phyloP scores from a whole-genome alignment of 2,329 filamentous ascomycete genomes.

The Pleurostoma richardsiae region DNA sequence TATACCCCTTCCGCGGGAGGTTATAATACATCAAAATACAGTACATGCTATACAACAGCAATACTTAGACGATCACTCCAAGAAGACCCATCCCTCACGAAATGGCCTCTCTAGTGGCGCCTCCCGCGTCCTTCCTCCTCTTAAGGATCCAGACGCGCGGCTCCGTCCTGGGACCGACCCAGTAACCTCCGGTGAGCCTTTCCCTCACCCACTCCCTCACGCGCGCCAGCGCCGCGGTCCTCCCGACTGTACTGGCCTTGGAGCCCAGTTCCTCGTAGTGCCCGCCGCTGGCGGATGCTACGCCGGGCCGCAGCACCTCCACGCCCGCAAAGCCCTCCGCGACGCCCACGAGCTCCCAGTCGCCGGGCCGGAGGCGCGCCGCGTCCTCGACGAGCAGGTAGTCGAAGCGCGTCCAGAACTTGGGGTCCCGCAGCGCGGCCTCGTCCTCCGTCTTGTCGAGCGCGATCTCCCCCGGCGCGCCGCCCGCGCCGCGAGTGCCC shows the following conservation, averaged over 20 bases:
- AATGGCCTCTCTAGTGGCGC: no score
- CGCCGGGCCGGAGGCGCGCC: conserved; percentile 35
- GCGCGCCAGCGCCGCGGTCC: conserved; percentile 31
- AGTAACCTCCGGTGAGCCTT: conserved; percentile 53
- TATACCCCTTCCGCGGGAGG: no score
- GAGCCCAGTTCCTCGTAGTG: conserved; percentile 13
- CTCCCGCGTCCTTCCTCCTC: conserved; percentile 11
- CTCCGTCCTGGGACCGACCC: conserved; percentile 58
- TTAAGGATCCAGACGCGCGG: conserved; percentile 48
- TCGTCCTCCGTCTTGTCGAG: conserved; percentile 62
- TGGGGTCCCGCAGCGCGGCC: conserved; percentile 33
- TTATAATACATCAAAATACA: no score
- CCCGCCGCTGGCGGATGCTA: conserved; percentile 12
- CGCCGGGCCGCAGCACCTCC: conserved; percentile 48
- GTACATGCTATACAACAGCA: no score
- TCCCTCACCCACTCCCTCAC: conserved; percentile 34
- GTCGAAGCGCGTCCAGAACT: conserved; percentile 61
- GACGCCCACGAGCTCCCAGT: conserved; percentile 52
- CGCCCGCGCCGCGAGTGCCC: conserved; percentile 1
- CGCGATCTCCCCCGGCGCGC: conserved; percentile 12
- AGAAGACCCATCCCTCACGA: no score
- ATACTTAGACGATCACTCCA: no score
- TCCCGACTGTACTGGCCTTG: conserved; percentile 34
- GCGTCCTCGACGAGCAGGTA: conserved; percentile 56
- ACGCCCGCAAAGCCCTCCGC: conserved; percentile 55